Evolutionary conservation across 352 stramenopile genomes (phyloP), one percentile per base, ranked within the genome.

Genomic region (Globisporangium orthogonon): DNA sequence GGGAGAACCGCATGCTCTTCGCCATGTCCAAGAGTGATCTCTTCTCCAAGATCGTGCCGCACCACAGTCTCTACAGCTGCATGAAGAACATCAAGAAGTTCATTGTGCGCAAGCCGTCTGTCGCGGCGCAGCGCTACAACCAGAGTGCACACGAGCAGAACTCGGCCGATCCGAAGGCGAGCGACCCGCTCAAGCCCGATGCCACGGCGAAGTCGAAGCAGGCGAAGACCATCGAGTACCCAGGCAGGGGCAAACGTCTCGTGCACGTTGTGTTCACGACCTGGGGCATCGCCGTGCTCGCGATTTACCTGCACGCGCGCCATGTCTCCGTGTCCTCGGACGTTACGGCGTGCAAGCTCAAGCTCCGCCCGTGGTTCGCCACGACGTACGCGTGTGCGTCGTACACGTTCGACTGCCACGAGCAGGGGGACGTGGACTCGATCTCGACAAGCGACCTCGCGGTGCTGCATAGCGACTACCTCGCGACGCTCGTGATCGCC

Each of bases 341-440:
- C 23, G 54, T 73, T n/a, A 35, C 55, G 14, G 66, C 57, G 11
- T 77, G 66, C 58, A 74, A 67, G 56, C 60, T 70, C 47, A 41
- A 50, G 51, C 63, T 72, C 9, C 66, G 63, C 0, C 66, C 66
- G 29, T 77, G 69, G 66, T 72, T 74, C 45, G 48, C 52, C 29
- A 72, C 50, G 7, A 58, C 59, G 11, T 70, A 70, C 47, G 61
- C 65, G 43, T 77, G 69, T 23, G 66, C 66, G 18, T 67, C 64
- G 29, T 74, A 68, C 58, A 52, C 69, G 11, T 74, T 74, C 35
- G 61, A 77, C 55, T 77, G 69, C 49, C 49, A 63, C 28, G 57
- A 61, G 18, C 58, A 70, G 37, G 63, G 58, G 17, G 52, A 69
- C 18, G 58, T 65, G n/a, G 58, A 35, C n/a, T 70, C 66, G 7